phyloP scores from a whole-genome alignment of 106 monocot species.

The Platanthera guangdongensis region DNA sequence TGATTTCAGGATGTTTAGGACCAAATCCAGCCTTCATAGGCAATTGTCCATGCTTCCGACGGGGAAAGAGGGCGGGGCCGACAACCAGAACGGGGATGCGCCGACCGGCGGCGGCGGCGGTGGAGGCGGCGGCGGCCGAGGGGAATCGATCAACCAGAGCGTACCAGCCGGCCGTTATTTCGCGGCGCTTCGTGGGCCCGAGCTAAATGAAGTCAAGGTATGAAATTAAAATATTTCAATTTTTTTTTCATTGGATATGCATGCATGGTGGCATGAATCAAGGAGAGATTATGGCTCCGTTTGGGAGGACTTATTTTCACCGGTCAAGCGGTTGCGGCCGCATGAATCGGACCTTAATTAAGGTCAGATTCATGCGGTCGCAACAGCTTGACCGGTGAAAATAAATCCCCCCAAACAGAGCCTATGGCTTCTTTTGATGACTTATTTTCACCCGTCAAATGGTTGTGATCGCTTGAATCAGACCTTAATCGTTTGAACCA shows the following conservation, averaged over 20 bases:
- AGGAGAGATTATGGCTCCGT: too few relatives aligned
- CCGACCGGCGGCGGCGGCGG: neutral
- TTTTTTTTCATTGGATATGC: neutral
- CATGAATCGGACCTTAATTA: too few relatives aligned
- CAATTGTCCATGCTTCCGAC: slow-evolving; percentile 59
- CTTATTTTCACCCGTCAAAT: too few relatives aligned
- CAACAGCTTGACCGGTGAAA: too few relatives aligned
- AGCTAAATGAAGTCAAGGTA: slow-evolving; percentile 89
- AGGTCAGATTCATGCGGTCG: too few relatives aligned
- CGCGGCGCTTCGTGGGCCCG: slow-evolving; percentile 80
- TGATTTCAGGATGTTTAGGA: slow-evolving; percentile 87
- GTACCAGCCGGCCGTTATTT: slow-evolving; percentile 92
- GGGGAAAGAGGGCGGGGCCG: slow-evolving; percentile 26
- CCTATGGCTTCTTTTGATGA: too few relatives aligned
- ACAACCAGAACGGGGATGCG: slow-evolving; percentile 7
- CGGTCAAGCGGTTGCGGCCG: too few relatives aligned
- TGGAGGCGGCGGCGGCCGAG: slow-evolving; percentile 6
- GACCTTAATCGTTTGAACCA: too few relatives aligned
- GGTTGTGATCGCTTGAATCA: too few relatives aligned
- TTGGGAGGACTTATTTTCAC: too few relatives aligned
- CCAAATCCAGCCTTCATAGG: slow-evolving; percentile 59
- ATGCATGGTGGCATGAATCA: too few relatives aligned
- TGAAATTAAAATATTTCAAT: neutral
- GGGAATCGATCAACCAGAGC: slow-evolving; percentile 16
- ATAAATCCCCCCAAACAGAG: too few relatives aligned